Evolutionary conservation across 768 basidiomycete genomes (phyloP).

Genomic region (Calocybe gangraenosa): DNA sequence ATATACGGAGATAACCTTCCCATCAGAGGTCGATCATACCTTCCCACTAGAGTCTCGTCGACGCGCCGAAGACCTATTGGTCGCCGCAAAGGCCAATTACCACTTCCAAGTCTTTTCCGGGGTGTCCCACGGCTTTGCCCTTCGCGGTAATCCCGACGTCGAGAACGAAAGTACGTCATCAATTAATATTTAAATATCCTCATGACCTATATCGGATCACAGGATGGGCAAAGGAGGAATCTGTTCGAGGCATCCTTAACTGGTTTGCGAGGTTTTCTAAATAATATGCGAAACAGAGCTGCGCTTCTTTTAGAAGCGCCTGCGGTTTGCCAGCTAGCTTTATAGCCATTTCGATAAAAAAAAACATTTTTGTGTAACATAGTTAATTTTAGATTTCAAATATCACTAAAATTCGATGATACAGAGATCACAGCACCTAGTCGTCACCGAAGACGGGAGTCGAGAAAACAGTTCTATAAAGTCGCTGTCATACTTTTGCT

Average conservation of each 20-base stretch:
- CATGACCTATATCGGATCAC: not conserved
- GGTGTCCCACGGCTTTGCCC: constrained; percentile 44
- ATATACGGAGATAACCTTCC: not conserved
- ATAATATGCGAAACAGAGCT: not conserved
- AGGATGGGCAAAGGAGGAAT: constrained; percentile 64
- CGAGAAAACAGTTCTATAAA: too few species aligned
- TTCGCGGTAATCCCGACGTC: constrained; percentile 39
- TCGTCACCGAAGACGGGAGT: too few species aligned
- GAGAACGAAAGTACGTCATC: constrained; percentile 33
- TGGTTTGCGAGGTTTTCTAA: constrained; percentile 48
- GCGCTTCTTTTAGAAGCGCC: too few species aligned
- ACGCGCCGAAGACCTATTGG: constrained; percentile 52
- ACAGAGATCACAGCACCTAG: too few species aligned
- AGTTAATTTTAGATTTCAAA: too few species aligned
- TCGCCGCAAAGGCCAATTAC: constrained; percentile 46
- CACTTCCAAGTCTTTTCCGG: constrained; percentile 57
- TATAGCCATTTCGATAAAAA: too few species aligned
- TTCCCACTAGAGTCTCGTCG: constrained; percentile 52
- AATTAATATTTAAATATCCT: not conserved
- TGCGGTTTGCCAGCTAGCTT: too few species aligned
- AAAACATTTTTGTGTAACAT: too few species aligned
- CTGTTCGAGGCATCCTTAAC: constrained; percentile 41
- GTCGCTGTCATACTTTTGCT: too few species aligned
- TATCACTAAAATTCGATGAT: too few species aligned
- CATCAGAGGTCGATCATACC: constrained; percentile 47